Evolutionary conservation across 306 rosid genomes (phyloP), one percentile per base, ranked within the genome.

Genomic region (Rubus idaeus): DNA sequence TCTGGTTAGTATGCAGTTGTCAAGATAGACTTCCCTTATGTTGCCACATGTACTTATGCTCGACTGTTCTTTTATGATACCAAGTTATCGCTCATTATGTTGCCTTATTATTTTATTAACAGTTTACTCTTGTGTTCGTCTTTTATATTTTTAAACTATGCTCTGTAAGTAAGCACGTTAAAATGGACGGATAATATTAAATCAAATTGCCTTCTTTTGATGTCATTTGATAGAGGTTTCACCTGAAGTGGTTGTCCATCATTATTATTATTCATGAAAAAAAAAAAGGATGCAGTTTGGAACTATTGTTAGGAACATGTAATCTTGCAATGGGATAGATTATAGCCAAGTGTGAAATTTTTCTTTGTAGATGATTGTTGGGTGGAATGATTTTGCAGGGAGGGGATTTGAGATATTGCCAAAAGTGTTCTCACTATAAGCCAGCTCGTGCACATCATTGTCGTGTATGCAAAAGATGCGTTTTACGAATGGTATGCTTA

Each of bases 361-460:
- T 62, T 57, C 53, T 66, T 50, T 30, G 60, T 44, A 6, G 23
- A 39, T 80, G 58, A 60, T 17, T 60, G 37, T 3, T 60, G 23
- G 41, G 23, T 52, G 79, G 46, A 79, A 82, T 68, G 13, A 8
- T 75, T 75, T 42, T 85, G 85, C 96, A 95, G 97, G 90, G 97
- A 73, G 99, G 99, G 65, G 99, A 95, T 80, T 79, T 95, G 86
- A 87, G 99, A 83, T 95, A 87, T 79, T 95, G 99, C 83, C 97
- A 95, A 77, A 95, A 95, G 86, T 95, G 99, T 83, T 83, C 93
- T 83, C 99, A 83, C 65, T 84, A 89, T 85, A 95, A 95, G 88
- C 99, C 99, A 78, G 96, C 99, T 20, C 99, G 99, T 35, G 94
- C 97, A 46, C 99, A 95, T 88, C 99, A 95, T 86, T 95, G 99